These are phyloP conservation scores for Pseudogymnoascus sp. DNA, from an alignment of 2,329 filamentous ascomycete species.

Conservation along the genomic window DNA sequence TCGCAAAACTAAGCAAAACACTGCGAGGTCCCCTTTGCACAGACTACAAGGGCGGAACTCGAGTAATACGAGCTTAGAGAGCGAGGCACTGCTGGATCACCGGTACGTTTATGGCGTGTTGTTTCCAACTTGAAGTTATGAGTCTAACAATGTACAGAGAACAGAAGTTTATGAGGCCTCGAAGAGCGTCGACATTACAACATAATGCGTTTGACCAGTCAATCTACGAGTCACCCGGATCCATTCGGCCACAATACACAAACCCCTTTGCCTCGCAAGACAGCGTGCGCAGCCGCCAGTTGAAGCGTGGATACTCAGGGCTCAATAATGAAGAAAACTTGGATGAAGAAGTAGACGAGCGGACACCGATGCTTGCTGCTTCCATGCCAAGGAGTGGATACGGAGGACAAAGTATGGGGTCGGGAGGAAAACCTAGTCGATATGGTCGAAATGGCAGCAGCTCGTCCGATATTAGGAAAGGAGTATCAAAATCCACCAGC, in stretches of 20 bases:
- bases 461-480: conserved; percentile 37
- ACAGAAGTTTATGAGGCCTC: conserved; percentile 47
- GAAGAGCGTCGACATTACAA: conserved; percentile 47
- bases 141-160: conserved; percentile 23
- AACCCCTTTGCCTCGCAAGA: conserved; percentile 25
- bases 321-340: conserved; percentile 43
- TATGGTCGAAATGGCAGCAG: conserved; percentile 25
- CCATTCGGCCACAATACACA: conserved; percentile 26
- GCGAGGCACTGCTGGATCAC: conserved; percentile 80
- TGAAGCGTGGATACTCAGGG: conserved; percentile 26
- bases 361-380: conserved; percentile 45
- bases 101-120: conserved; percentile 40
- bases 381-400: conserved; percentile 27
- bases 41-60: conserved; percentile 45
- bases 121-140: conserved; percentile 8
- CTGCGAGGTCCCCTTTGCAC: conserved; percentile 36
- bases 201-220: conserved; percentile 27
- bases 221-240: conserved; percentile 26
- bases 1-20: conserved; percentile 27
- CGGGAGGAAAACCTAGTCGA: conserved; percentile 40
- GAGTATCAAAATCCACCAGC: neutral
- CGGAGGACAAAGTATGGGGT: conserved; percentile 13
- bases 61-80: conserved; percentile 83
- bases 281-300: conserved; percentile 15
- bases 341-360: conserved; percentile 39